Evolutionary conservation across 2,329 filamentous ascomycete genomes (phyloP), one percentile per base, ranked within the genome.

Genomic region (Cadophora luteo-olivacea): DNA sequence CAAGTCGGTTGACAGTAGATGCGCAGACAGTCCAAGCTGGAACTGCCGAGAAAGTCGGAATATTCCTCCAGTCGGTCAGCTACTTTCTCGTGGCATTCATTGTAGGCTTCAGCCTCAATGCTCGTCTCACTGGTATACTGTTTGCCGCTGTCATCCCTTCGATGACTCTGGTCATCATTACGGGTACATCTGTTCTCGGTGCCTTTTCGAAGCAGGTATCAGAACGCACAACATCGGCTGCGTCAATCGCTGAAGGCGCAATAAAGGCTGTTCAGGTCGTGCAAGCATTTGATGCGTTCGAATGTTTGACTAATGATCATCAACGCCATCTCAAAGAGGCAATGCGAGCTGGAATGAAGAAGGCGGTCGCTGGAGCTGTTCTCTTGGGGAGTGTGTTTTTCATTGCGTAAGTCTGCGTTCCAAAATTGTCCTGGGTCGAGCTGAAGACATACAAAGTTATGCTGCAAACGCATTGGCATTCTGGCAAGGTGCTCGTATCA

Each of bases 31-130:
- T 89, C 58, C 86, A 86, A 61, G 82, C 83, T 1, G 87, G 87
- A 12, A 88, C 86, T 0, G 84, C 84, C 1, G 87, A 89, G 77
- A 89, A 89, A 74, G 86, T 87, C 19, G 86, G 86, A 25, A 82
- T 89, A 14, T 84, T 83, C 67, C 79, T 89, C 2, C 81, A 83
- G 19, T 86, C 82, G 29, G 72, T 86, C n/a, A 85, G 85, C 0
- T 89, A 87, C 75, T 89, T 89, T 70, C 73, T 89, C 38, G 84
- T 85, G 0, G 84, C 87, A 1, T 89, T 87, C 68, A 81, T 87
- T 19, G 84, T 89, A 24, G 86, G 85, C 0, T 89, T 89, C 70
- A 83, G 86, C 74, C 85, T 87, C 69, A 83, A 87, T 72, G 80
- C 83, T n/a, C 80, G 79, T 41, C 80, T 89, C 6, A 85, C 87